Evolutionary conservation across 1,284 basidiomycete species (phyloP).

Genomic region (Ceratobasidium sp.): DNA sequence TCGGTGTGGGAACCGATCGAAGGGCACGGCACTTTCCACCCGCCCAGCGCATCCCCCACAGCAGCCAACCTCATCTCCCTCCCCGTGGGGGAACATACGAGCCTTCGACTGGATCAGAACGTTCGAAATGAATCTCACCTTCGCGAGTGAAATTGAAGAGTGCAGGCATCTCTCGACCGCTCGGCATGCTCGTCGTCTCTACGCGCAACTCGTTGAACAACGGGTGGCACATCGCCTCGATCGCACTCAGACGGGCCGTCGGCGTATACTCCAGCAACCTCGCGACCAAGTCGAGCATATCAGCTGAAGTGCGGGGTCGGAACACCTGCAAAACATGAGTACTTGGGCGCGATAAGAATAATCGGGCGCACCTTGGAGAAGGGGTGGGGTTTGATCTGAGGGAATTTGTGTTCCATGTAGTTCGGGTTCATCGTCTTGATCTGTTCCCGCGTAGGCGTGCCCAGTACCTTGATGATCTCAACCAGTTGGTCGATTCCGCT

Average conservation of each 20-base stretch:
- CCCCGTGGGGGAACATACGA: slow-evolving; percentile 10
- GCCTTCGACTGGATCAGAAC: neutral
- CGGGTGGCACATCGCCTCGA: slow-evolving; percentile 93
- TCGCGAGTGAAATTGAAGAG: slow-evolving; percentile 97
- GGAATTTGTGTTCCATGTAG: slow-evolving; percentile 99
- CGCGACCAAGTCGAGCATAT: slow-evolving; percentile 95
- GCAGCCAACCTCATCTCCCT: slow-evolving; percentile 7
- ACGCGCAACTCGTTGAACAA: slow-evolving; percentile 97
- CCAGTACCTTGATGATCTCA: slow-evolving; percentile 99
- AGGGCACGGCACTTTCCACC: neutral
- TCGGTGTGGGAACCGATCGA: slow-evolving; percentile 37
- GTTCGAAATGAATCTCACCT: slow-evolving; percentile 62
- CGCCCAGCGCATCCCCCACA: neutral
- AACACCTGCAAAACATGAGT: slow-evolving; percentile 75
- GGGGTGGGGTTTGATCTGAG: slow-evolving; percentile 97
- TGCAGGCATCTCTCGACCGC: slow-evolving; percentile 93
- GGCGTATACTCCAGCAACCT: slow-evolving; percentile 98
- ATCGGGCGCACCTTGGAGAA: slow-evolving; percentile 79
- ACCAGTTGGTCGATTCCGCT: slow-evolving; percentile 99
- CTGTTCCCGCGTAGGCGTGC: slow-evolving; percentile 97
- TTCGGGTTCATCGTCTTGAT: slow-evolving; percentile 99
- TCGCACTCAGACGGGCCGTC: slow-evolving; percentile 85
- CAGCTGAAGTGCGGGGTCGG: slow-evolving; percentile 93
- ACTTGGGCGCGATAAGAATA: neutral
- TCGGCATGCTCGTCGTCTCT: slow-evolving; percentile 92